Evolutionary conservation across 805 yeast species (phyloP).

Genomic region (Sugiyamaella floridensis): DNA sequence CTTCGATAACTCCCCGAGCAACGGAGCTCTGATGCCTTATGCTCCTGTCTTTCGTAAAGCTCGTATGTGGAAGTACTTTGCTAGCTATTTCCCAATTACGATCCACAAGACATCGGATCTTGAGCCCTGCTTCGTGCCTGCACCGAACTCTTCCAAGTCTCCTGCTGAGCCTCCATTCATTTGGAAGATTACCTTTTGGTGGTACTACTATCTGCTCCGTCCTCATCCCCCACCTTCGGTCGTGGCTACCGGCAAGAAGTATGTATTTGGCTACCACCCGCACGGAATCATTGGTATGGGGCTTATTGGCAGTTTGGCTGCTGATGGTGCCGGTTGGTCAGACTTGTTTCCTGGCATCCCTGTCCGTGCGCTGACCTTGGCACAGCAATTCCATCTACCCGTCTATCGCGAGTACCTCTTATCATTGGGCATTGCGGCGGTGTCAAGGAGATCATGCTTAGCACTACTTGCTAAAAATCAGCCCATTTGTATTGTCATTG

Average conservation of each 20-base stretch:
- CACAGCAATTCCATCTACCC: conserved; percentile 81
- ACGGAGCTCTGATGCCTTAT: conserved; percentile 61
- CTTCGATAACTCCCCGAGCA: conserved; percentile 60
- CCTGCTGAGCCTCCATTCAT: conserved; percentile 5
- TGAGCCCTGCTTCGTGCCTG: conserved; percentile 48
- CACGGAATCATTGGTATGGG: conserved; percentile 95
- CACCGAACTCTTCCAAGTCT: background rate
- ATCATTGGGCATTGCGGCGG: conserved; percentile 78
- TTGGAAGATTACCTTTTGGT: conserved; percentile 18
- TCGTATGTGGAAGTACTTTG: conserved; percentile 62
- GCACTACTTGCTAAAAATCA: conserved; percentile 56
- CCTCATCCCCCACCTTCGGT: conserved; percentile 41
- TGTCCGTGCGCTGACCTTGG: conserved; percentile 67
- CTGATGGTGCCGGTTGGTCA: conserved; percentile 70
- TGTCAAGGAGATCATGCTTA: conserved; percentile 64
- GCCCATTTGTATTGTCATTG: conserved; percentile 84
- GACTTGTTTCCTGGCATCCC: conserved; percentile 77
- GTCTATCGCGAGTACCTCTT: conserved; percentile 79
- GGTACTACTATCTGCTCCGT: conserved; percentile 14
- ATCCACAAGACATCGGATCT: conserved; percentile 62
- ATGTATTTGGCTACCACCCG: conserved; percentile 91
- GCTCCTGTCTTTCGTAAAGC: conserved; percentile 52
- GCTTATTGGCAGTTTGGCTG: conserved; percentile 74
- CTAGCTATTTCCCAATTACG: conserved; percentile 70
- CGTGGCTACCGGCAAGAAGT: conserved; percentile 36